Conservation (phyloP, 2,329 filamentous ascomycete genomes). For the Zymoseptoria crescenta region DNA sequence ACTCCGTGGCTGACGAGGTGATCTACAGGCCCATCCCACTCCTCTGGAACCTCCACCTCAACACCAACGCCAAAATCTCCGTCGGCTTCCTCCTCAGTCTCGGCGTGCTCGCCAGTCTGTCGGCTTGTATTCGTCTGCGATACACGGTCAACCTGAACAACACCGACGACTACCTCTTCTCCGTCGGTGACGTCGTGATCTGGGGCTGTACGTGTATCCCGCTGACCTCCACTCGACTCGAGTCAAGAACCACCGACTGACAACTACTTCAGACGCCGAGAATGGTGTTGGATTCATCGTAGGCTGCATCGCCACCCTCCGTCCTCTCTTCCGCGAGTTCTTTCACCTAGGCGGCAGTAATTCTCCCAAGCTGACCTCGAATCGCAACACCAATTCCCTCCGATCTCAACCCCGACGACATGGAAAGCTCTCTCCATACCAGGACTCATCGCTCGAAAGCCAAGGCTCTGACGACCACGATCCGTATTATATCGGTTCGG, state of each 20-base stretch:
- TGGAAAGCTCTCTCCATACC: background rate
- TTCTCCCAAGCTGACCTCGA: background rate
- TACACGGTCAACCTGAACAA: slow-evolving; percentile 32
- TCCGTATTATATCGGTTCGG: background rate
- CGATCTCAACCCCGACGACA: background rate
- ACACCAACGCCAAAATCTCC: slow-evolving; percentile 34
- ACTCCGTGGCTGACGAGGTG: background rate
- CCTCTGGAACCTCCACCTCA: slow-evolving; percentile 37
- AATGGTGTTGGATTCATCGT: slow-evolving; percentile 32
- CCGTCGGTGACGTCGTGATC: slow-evolving; percentile 29
- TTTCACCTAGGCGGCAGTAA: slow-evolving; percentile 14
- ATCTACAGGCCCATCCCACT: slow-evolving; percentile 32
- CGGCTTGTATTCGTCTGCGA: slow-evolving; percentile 29
- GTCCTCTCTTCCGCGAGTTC: slow-evolving; percentile 27
- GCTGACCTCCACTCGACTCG: background rate
- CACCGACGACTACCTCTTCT: slow-evolving; percentile 27
- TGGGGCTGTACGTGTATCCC: slow-evolving; percentile 24
- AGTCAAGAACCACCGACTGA: background rate
- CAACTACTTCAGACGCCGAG: slow-evolving; percentile 22
- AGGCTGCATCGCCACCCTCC: slow-evolving; percentile 29
- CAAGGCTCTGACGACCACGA: background rate
- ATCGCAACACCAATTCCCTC: slow-evolving; percentile 8
- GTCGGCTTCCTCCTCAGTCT: slow-evolving; percentile 31
- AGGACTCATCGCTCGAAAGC: background rate
- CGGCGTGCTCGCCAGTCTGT: slow-evolving; percentile 29